Conservation (phyloP, 257 asterid genomes). For the Gentiana straminea region DNA sequence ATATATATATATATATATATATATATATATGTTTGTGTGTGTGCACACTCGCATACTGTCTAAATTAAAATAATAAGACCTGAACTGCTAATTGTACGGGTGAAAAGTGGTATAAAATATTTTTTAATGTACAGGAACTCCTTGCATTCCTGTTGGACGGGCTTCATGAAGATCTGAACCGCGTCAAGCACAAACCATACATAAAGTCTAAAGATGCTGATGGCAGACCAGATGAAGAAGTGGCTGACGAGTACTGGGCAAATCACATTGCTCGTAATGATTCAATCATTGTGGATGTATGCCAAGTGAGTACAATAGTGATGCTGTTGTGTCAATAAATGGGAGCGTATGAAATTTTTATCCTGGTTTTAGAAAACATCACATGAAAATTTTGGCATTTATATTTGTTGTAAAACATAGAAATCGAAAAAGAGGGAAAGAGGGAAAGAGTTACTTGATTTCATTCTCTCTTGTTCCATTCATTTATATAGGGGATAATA, state of each 20-base stretch:
- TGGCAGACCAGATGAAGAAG: conserved; percentile 94
- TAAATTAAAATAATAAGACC: conserved; percentile 9
- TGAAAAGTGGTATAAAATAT: neutral
- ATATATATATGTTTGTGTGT: too few relatives aligned
- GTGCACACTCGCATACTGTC: conserved; percentile 1
- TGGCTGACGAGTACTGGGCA: conserved; percentile 99
- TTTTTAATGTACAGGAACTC: conserved; percentile 59
- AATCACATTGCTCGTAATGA: conserved; percentile 98
- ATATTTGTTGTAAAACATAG: too few relatives aligned
- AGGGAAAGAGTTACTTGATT: too few relatives aligned
- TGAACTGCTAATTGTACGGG: conserved; percentile 1
- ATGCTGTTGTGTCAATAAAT: too few relatives aligned
- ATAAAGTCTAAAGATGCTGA: conserved; percentile 93
- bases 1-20: too few relatives aligned
- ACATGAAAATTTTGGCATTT: too few relatives aligned
- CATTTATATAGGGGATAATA: too few relatives aligned
- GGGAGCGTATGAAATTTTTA: too few relatives aligned
- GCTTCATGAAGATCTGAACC: conserved; percentile 98
- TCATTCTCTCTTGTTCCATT: too few relatives aligned
- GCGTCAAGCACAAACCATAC: conserved; percentile 94
- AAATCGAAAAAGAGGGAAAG: too few relatives aligned
- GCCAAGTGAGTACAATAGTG: conserved; percentile 60
- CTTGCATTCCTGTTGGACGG: conserved; percentile 98
- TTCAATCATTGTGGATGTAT: conserved; percentile 97
- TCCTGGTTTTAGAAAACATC: too few relatives aligned